phyloP scores from a whole-genome alignment of 352 stramenopile genomes.

The Phytophthora tubulina region DNA sequence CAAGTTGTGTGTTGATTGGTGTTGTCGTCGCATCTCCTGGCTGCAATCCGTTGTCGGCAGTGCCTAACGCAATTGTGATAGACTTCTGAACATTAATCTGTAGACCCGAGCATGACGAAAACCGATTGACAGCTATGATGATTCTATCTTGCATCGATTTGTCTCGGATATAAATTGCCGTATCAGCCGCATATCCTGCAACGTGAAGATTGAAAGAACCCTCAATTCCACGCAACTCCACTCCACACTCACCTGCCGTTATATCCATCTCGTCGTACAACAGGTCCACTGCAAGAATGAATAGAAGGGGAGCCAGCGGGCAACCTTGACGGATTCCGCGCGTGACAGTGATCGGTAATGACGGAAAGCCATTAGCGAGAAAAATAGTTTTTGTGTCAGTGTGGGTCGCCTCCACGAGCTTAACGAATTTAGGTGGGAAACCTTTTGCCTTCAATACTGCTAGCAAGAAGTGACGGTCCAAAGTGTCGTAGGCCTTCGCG shows the following conservation, averaged over 20 bases:
- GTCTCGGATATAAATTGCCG: conserved; percentile 5
- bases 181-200: conserved; percentile 11
- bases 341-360: background rate
- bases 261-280: no score
- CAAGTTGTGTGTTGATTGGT: no score
- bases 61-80: no score
- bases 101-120: no score
- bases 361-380: background rate
- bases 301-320: conserved; percentile 7
- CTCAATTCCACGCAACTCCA: background rate
- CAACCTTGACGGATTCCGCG: conserved; percentile 15
- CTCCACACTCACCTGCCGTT: no score
- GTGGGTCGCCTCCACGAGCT: background rate
- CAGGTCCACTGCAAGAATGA: conserved; percentile 6
- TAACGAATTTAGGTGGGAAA: background rate
- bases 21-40: no score
- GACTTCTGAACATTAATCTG: no score
- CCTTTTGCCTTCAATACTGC: conserved; percentile 2
- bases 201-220: background rate
- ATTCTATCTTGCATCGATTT: no score
- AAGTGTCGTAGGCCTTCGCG: conserved; percentile 20
- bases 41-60: no score
- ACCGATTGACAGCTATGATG: no score
- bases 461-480: conserved; percentile 1
- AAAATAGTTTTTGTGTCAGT: background rate